Evolutionary conservation across 208 protist genomes (phyloP).

Genomic region (Wallacemonas rigidus): DNA sequence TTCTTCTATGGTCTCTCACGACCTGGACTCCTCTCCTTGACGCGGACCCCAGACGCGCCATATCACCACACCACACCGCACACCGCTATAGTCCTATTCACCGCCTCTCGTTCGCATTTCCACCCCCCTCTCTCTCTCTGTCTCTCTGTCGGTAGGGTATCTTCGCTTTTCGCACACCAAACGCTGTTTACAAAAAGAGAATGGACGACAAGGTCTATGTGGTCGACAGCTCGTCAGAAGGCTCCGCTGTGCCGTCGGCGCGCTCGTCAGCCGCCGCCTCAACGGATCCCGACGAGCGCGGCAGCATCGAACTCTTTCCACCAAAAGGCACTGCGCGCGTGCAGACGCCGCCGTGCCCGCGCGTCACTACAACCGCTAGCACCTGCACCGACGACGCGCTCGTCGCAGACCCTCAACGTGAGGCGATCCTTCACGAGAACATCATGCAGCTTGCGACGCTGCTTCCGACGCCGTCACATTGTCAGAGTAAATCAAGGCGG

Average conservation of each 20-base stretch:
- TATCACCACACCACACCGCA: too few relatives aligned
- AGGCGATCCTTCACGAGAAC: constrained; percentile 1
- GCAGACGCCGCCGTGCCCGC: neutral
- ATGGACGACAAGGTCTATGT: constrained; percentile 11
- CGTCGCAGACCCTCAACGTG: neutral
- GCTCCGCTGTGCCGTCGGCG: neutral
- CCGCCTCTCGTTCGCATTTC: too few relatives aligned
- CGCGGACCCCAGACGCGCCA: too few relatives aligned
- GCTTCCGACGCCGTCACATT: neutral
- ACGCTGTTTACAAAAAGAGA: neutral
- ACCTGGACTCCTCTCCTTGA: too few relatives aligned
- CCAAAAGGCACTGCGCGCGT: too few relatives aligned
- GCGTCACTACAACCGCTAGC: neutral
- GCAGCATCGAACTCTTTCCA: neutral
- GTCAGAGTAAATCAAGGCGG: neutral
- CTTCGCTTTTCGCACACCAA: neutral
- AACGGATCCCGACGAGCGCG: neutral
- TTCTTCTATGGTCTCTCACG: too few relatives aligned
- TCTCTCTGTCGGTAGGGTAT: too few relatives aligned
- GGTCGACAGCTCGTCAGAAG: constrained; percentile 9
- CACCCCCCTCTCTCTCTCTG: too few relatives aligned
- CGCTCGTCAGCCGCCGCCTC: neutral
- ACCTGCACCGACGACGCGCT: constrained; percentile 8
- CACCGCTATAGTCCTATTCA: too few relatives aligned
- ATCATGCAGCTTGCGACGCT: constrained; percentile 5